A percentile compares a stretch with the other conserved stretches of the same genome.
Evolutionary conservation across 108 stramenopile species (phyloP).

Genomic region (Skeletonema grethae): DNA sequence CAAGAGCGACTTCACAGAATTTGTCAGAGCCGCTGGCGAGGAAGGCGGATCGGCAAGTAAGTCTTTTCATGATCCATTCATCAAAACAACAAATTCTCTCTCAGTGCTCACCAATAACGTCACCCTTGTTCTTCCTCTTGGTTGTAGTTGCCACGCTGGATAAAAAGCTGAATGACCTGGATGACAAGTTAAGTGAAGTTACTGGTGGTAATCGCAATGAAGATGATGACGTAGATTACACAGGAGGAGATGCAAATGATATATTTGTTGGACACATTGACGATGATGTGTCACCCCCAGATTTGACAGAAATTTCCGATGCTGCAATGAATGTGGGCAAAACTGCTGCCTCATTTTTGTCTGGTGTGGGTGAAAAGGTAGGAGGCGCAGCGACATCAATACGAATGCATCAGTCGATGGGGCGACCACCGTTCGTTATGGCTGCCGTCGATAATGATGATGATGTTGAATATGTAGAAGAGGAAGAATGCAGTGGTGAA

Average conservation of each 20-base stretch:
- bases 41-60: not conserved
- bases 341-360: constrained; percentile 2
- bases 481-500: constrained; percentile 12
- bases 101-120: not conserved
- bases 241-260: constrained; percentile 2
- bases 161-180: not conserved
- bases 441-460: constrained; percentile 11
- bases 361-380: not conserved
- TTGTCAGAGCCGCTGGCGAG: not conserved
- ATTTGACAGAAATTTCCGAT: not conserved
- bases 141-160: not conserved
- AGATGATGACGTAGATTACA: constrained; percentile 1
- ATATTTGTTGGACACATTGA: not conserved
- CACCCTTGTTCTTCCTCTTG: not conserved
- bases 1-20: not conserved
- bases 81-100: not conserved
- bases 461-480: constrained; percentile 25
- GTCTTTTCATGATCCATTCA: not conserved
- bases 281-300: not conserved
- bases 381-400: not conserved
- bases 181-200: not conserved
- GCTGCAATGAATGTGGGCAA: constrained; percentile 7
- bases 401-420: constrained; percentile 4
- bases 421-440: constrained; percentile 7
- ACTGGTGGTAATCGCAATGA: not conserved